Percentiles rank a stretch among this genome's conserved stretches.
These are phyloP conservation scores for Botryococcus braunii DNA, from an alignment of 163 green algal species.

Conservation along the genomic window DNA sequence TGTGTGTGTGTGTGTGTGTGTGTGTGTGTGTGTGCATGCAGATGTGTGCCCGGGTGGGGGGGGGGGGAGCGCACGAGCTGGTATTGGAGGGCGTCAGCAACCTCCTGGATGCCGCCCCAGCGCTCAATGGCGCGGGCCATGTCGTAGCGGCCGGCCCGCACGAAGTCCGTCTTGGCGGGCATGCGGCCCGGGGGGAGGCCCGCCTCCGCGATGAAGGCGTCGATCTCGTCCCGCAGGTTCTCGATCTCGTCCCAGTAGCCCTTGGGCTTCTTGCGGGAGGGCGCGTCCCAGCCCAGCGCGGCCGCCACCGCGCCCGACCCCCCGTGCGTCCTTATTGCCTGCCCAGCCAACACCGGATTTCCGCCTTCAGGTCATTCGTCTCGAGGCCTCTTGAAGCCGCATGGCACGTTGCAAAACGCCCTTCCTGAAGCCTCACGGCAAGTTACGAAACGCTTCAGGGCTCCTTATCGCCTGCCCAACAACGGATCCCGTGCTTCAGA, in stretches of 20 bases:
- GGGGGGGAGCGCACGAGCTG: no score
- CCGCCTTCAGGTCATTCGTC: no score
- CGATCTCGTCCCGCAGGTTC: conserved; percentile 42
- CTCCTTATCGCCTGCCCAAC: no score
- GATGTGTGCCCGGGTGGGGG: no score
- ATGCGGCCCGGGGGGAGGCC: conserved; percentile 18
- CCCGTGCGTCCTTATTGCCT: conserved; percentile 44
- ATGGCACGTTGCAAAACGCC: no score
- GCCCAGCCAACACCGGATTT: no score
- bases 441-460: no score
- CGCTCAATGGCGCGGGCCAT: conserved; percentile 42
- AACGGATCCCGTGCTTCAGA: no score
- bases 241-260: conserved; percentile 47
- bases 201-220: conserved; percentile 38
- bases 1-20: no score
- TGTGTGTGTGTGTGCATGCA: not conserved
- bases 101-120: conserved; percentile 42
- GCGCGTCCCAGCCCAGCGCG: conserved; percentile 37
- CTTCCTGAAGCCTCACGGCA: no score
- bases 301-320: conserved; percentile 31
- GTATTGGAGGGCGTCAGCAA: conserved; percentile 26
- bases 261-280: conserved; percentile 22
- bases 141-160: conserved; percentile 34
- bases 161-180: conserved; percentile 31
- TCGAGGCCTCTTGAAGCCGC: no score